Conservation (phyloP, 768 basidiomycete species). For the Phylloporus sp. region DNA sequence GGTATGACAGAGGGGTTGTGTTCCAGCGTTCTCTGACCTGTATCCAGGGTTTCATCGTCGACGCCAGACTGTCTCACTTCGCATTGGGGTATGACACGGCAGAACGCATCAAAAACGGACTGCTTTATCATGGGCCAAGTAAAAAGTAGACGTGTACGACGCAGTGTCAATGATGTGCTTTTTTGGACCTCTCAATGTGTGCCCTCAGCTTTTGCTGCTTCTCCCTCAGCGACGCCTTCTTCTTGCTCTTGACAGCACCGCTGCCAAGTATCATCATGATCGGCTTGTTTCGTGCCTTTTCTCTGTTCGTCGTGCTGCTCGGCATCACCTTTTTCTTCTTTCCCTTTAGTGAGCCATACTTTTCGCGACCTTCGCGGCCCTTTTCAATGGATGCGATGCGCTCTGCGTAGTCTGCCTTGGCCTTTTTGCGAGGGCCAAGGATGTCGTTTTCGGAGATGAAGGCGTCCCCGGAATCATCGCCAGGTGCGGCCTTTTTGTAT, state of each 20-base stretch:
- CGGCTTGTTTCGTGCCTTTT: constrained; percentile 92
- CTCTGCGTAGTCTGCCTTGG: constrained; percentile 90
- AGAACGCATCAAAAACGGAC: constrained; percentile 32
- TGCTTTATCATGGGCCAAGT: neutral
- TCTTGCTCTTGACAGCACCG: constrained; percentile 73
- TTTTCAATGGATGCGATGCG: constrained; percentile 88
- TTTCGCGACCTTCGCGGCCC: constrained; percentile 92
- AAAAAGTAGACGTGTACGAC: constrained; percentile 1
- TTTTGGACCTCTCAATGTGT: constrained; percentile 73
- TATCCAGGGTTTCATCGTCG: constrained; percentile 58
- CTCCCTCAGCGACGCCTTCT: constrained; percentile 75
- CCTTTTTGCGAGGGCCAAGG: constrained; percentile 89
- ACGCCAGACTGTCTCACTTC: constrained; percentile 75
- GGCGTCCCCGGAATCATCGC: constrained; percentile 37
- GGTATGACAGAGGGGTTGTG: constrained; percentile 32
- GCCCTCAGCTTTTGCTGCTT: constrained; percentile 77
- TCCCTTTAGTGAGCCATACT: constrained; percentile 87
- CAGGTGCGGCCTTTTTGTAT: constrained; percentile 53
- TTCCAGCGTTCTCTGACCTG: neutral
- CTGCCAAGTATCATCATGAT: constrained; percentile 91
- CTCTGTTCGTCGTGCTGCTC: constrained; percentile 86
- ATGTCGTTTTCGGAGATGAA: constrained; percentile 92
- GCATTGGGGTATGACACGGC: constrained; percentile 67
- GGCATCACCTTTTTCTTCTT: constrained; percentile 81
- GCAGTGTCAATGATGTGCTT: constrained; percentile 26